Evolutionary conservation across 345 rosid species (phyloP).

Genomic region (Rhodamnia argentea): DNA sequence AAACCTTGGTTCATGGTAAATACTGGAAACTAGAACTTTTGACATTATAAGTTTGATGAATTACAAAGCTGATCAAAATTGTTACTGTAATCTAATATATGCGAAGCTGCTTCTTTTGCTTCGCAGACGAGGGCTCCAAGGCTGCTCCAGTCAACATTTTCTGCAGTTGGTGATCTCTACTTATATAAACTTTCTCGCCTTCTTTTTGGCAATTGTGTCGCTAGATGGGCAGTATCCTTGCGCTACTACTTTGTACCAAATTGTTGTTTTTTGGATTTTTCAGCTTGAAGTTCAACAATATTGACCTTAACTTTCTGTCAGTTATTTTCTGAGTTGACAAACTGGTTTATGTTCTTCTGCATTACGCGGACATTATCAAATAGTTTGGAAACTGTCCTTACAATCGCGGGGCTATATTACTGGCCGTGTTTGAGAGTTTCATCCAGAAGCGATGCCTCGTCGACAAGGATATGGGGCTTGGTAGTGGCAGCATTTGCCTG

Average conservation of each 20-base stretch:
- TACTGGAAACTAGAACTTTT: neutral
- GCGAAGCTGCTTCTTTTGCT: neutral
- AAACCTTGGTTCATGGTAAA: slow-evolving; percentile 66
- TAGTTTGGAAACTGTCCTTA: slow-evolving; percentile 86
- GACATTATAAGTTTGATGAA: neutral
- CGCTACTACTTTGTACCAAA: neutral
- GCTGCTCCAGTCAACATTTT: slow-evolving; percentile 67
- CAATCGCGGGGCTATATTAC: slow-evolving; percentile 60
- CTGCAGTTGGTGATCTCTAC: slow-evolving; percentile 81
- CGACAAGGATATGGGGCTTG: slow-evolving; percentile 69
- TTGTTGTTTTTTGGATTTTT: neutral
- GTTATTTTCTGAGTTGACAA: slow-evolving; percentile 74
- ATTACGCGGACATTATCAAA: slow-evolving; percentile 83
- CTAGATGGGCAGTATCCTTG: slow-evolving; percentile 81
- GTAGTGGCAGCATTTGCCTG: slow-evolving; percentile 72
- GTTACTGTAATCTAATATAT: neutral
- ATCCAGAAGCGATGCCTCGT: slow-evolving; percentile 22
- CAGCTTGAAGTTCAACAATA: neutral
- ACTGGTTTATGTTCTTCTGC: slow-evolving; percentile 92
- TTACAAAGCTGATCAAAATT: neutral
- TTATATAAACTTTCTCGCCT: slow-evolving; percentile 54
- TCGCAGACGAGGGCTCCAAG: slow-evolving; percentile 58
- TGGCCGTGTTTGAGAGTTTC: slow-evolving; percentile 74
- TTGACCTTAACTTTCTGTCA: slow-evolving; percentile 42
- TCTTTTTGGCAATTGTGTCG: slow-evolving; percentile 44